Evolutionary conservation across 345 rosid species (phyloP), one percentile per base, ranked within the genome.

Genomic region (Hibiscus mutabilis): DNA sequence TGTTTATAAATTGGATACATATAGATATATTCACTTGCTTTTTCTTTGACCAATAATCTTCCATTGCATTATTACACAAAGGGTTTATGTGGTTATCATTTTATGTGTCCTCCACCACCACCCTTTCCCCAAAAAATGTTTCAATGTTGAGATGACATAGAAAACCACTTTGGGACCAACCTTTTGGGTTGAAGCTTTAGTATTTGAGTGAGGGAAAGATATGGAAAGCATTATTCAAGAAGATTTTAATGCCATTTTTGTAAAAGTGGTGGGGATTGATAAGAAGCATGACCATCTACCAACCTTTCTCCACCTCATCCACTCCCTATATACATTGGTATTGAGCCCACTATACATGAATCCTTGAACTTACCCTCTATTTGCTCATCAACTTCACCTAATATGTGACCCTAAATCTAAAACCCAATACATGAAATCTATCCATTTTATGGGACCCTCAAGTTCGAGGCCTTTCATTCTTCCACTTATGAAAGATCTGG

Each of bases 341-440:
- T 70, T 80, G 66, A 74, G 78, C 68, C 79, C 79, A 76, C 80
- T 65, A 49, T 74, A 73, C 60, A 52, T 78, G 88, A 83, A 80
- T 85, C 86, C 79, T 85, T 89, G 91, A 89, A 91, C 85, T 82
- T 86, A 89, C 85, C 89, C 78, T 64, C 70, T 16, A 8, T 22
- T 3, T 56, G 69, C 56, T 56, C 66, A 72, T 49, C 80, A 74
- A 72, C 78, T 56, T 68, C 78, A 77, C 76, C 78, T 57, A 72
- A 77, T 29, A 52, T 75, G 80, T 79, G 88, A 79, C 83, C 76
- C 70, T 75, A 76, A 73, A 79, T 80, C 82, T 73, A 70, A 72
- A 58, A 75, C 75, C 72, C 68, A 73, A 70, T 67, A 49, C 58
- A 49, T 27, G 70, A 47, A 67, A 73, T 70, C 77, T 78, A 71